Evolutionary conservation across 2,329 filamentous ascomycete species (phyloP), one percentile per base, ranked within the genome.

Genomic region (Polychaeton citri): DNA sequence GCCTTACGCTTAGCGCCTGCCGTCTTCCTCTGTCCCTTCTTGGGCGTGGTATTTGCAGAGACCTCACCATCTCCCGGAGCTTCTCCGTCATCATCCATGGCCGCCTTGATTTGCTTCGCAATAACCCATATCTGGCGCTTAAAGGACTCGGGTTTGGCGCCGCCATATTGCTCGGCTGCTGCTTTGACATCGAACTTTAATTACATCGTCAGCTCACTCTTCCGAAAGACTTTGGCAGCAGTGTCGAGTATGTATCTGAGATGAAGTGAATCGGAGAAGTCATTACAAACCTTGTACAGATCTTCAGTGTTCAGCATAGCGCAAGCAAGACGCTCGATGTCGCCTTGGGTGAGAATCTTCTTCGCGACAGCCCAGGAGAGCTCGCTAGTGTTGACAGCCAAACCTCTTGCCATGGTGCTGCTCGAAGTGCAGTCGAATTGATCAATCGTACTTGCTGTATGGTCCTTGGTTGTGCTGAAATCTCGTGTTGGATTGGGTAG

Each of bases 61-160:
- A 10, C 20, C 12, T 13, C 26, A 6, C 26, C 32, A 6, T 24
- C 33, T 4, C 28, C 38, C 16, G n/a, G n/a, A n/a, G n/a, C n/a
- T n/a, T n/a, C 21, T 8, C 21, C 21, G 21, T 8, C 21, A 10
- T 33, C 39, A 28, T 19, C 38, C 10, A 20, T 35, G 10, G 38
- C 35, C 9, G 42, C 39, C 34, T 46, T 47, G 31, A 48, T 41
- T 34, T 43, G 46, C 39, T 49, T 49, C 20, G 32, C 38, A 17
- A 48, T 44, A 16, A 43, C 42, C 42, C 44, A 46, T 10, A 49
- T 39, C 8, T 30, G 21, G 16, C 42, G 39, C 35, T 50, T 49
- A 38, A 44, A 49, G 12, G 37, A 40, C 10, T 43, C 43, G 2
- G 43, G 36, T 21, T 47, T 44, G 17, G 30, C 30, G 16, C 38